These are phyloP conservation scores for Acer negundo DNA, from an alignment of 345 rosid species.

Conservation along the genomic window DNA sequence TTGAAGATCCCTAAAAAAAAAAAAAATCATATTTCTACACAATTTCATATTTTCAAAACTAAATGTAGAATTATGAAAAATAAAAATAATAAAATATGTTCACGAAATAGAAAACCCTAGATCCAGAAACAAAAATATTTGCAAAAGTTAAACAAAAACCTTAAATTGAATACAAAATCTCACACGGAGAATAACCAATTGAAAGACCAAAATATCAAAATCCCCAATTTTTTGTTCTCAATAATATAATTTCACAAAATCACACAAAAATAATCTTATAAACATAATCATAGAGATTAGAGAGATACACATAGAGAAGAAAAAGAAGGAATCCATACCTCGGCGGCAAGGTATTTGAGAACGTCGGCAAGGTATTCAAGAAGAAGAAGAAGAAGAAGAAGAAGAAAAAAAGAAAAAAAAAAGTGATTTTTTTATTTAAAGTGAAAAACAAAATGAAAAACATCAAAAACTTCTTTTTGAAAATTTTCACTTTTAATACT, in stretches of 20 bases:
- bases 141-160: not conserved
- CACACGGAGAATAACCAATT: not conserved
- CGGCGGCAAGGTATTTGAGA: slow-evolving; percentile 92
- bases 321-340: slow-evolving; percentile 41
- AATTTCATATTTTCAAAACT: not conserved
- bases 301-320: not conserved
- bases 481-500: no score
- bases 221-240: no score
- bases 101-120: slow-evolving; percentile 28
- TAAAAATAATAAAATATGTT: no score
- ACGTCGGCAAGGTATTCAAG: slow-evolving; percentile 97
- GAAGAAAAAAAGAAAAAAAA: no score
- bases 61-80: not conserved
- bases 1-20: not conserved
- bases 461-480: no score
- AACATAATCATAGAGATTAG: no score
- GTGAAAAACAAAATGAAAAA: no score
- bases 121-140: not conserved
- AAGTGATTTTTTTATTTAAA: no score
- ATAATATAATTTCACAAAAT: no score
- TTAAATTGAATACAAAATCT: not conserved
- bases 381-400: no score
- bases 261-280: no score
- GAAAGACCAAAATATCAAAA: not conserved
- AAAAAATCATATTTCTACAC: not conserved